phyloP scores from a whole-genome alignment of 108 stramenopile genomes.

The Epithemia pelagica region DNA sequence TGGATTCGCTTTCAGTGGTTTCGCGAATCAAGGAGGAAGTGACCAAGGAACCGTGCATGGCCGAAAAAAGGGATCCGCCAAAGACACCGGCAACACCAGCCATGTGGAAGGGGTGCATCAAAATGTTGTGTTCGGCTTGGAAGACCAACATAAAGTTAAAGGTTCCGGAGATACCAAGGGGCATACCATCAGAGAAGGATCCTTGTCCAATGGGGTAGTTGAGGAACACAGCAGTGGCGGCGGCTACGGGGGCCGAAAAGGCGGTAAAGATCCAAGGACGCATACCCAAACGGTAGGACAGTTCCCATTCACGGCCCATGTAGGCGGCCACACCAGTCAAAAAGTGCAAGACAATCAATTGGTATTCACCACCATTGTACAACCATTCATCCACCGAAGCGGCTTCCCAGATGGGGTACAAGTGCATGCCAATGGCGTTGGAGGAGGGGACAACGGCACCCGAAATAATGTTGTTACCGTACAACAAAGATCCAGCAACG shows the following conservation, averaged over 20 bases:
- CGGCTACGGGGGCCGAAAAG: conserved; percentile 26
- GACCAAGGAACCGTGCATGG: conserved; percentile 29
- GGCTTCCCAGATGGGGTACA: conserved; percentile 29
- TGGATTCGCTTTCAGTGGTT: conserved; percentile 28
- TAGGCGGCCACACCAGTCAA: conserved; percentile 22
- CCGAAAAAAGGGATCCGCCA: conserved; percentile 24
- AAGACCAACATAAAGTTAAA: conserved; percentile 33
- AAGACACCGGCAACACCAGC: conserved; percentile 30
- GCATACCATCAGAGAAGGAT: conserved; percentile 20
- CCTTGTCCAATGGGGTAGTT: conserved; percentile 31
- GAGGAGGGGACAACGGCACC: conserved; percentile 27
- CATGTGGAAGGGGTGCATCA: conserved; percentile 18
- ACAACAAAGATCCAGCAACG: conserved; percentile 23
- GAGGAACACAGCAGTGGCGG: conserved; percentile 26
- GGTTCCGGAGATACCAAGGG: conserved; percentile 22
- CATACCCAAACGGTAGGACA: conserved; percentile 29
- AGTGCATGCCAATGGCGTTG: conserved; percentile 33
- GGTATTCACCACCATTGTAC: conserved; percentile 29
- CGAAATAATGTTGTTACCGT: conserved; percentile 30
- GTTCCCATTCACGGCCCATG: conserved; percentile 36
- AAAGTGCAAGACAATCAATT: conserved; percentile 21
- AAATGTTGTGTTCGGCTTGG: conserved; percentile 29
- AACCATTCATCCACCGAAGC: conserved; percentile 31
- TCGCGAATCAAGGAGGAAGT: conserved; percentile 30
- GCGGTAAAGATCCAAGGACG: conserved; percentile 31